Percentiles rank a stretch among this genome's conserved stretches.
These are phyloP conservation scores for Solanum hybrid DNA, from an alignment of 305 asterid genomes.

Conservation along the genomic window DNA sequence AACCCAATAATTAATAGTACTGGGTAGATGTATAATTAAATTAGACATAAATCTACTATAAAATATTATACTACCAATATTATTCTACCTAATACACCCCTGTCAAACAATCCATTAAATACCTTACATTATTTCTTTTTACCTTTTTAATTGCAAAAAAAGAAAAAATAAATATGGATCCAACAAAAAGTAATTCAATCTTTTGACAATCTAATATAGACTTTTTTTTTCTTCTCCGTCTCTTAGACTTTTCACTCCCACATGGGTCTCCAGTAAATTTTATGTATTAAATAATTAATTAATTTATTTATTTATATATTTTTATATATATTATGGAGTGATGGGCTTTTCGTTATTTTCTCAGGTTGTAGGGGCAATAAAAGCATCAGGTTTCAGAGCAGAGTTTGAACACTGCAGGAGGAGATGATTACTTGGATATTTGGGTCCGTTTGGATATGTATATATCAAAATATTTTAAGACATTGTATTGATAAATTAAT, in stretches of 20 bases:
- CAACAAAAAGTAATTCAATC: not conserved
- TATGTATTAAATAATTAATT: not conserved
- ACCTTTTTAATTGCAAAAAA: not conserved
- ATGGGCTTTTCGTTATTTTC: not conserved
- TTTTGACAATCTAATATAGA: conserved; percentile 10
- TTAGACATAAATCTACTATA: not conserved
- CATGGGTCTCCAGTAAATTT: not conserved
- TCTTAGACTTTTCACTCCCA: not conserved
- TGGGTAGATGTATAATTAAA: not conserved
- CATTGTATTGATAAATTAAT: not conserved
- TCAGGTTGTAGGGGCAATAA: not conserved
- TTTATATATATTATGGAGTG: not conserved
- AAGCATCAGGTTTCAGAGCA: not conserved
- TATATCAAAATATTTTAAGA: not conserved
- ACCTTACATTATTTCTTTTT: not conserved
- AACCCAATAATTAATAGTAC: not conserved
- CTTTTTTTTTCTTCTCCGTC: not conserved
- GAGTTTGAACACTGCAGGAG: not conserved
- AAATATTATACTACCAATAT: not conserved
- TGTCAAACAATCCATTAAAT: not conserved
- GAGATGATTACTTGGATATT: not conserved
- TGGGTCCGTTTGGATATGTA: not conserved
- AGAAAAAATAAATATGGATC: not conserved
- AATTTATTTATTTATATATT: too few relatives aligned
- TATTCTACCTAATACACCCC: not conserved